Evolutionary conservation across 2,329 filamentous ascomycete species (phyloP).

Genomic region (Penicillium sp.): DNA sequence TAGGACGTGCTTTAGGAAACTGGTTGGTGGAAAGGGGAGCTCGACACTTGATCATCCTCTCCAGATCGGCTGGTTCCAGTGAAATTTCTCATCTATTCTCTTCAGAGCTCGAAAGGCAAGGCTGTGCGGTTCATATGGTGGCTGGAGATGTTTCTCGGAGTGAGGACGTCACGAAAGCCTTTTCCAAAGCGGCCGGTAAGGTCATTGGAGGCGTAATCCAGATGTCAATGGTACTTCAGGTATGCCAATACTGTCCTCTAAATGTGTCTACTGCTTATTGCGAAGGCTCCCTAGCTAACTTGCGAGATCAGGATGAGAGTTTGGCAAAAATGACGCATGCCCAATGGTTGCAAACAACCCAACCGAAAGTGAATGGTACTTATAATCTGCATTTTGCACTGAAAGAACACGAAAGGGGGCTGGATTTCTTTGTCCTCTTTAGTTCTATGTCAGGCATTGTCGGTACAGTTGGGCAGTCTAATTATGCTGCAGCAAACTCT

Average conservation of each 20-base stretch:
- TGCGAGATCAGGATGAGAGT: constrained; percentile 1
- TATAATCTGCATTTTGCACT: constrained; percentile 28
- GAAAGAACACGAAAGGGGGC: constrained; percentile 26
- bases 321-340: constrained; percentile 27
- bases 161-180: neutral
- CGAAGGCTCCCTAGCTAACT: neutral
- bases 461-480: constrained; percentile 26
- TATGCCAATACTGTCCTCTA: neutral
- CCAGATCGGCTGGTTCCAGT: constrained; percentile 22
- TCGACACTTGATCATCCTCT: constrained; percentile 32
- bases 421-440: constrained; percentile 42
- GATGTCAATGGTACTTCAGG: constrained; percentile 9
- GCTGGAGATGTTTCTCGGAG: neutral
- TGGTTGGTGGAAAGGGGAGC: constrained; percentile 36
- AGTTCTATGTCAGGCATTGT: constrained; percentile 32
- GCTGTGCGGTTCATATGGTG: neutral
- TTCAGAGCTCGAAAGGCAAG: neutral
- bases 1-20: constrained; percentile 30
- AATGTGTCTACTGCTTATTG: neutral
- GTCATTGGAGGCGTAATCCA: constrained; percentile 12
- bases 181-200: neutral
- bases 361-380: constrained; percentile 27
- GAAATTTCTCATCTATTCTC: neutral
- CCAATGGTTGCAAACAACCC: constrained; percentile 25
- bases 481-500: constrained; percentile 35